Evolutionary conservation across 176 grass and related monocot species (phyloP), one percentile per base, ranked within the genome.

Genomic region (Carex parvula): DNA sequence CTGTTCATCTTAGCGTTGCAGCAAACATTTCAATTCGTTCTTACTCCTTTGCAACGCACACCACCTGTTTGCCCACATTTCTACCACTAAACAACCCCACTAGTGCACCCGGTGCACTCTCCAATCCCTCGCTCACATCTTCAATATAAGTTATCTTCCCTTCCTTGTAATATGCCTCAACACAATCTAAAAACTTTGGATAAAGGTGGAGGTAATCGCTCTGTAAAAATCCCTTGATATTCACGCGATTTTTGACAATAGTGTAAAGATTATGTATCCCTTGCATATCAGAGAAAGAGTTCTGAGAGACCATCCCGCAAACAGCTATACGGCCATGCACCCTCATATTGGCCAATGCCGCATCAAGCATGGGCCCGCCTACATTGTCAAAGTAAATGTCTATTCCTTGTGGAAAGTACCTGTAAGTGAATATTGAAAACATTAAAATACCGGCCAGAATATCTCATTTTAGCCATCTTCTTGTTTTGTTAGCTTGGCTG

Each of bases 301-400:
- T 61, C 60, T 91, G 87, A 20, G 92, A 94, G 64, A 97, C 83
- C 88, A 93, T 85, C 24, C 91, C 94, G 7, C 94, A 97, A 4
- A 90, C 82, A 0, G 91, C 88, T 63, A 97, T 80, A 5, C 94
- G 89, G 2, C 94, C 89, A 0, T 87, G 84, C 5, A 29, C 18
- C 55, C 91, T 50, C 94, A 97, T 97, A 86, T 91, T 93, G 60
- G 86, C 73, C 2, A 97, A 85, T 56, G 87, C 94, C 0, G 91
- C 94, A 63, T 97, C 89, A 8, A 97, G 88, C 91, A 90, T 92
- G 2, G 50, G 17, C 0, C 94, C 94, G 6, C 91, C 94, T 6
- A 97, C 88, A 24, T 97, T 97, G 35, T 97, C 94, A 12, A 93
- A 97, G 89, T 97, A 93, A 86, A 93, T 93, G 65, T 97, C 94